Evolutionary conservation across 2,329 filamentous ascomycete genomes (phyloP), one percentile per base, ranked within the genome.

Genomic region (Talaromyces funiculosus): DNA sequence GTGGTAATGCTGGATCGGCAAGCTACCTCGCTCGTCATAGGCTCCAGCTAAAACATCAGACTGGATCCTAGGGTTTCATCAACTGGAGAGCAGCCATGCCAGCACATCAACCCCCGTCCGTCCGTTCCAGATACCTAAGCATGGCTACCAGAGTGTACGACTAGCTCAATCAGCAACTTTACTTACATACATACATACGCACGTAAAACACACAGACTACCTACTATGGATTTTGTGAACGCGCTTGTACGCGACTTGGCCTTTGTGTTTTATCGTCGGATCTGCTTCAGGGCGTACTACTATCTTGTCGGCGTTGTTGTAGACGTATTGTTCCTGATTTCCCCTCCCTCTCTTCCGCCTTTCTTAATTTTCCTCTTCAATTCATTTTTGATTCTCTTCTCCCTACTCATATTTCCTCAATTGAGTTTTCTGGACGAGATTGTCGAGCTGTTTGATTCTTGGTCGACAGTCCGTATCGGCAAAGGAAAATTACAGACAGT

Each of bases 81-180:
- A 92, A 54, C 87, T 93, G 90, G 90, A 84, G 84, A 86, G 82
- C 82, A 88, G 82, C 82, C 81, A 87, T 87, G 90, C 90, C 91
- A 95, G 83, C 90, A 89, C 91, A 95, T 92, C 90, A 75, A 66
- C 62, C 43, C n/a, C 54, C 54, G 49, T 40, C 51, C 51, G 51
- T 24, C 51, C 33, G 35, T 54, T 35, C 33, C 54, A 57, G 54
- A 58, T 57, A 57, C 43, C 3, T 47, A n/a, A n/a, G n/a, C n/a
- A n/a, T n/a, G n/a, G n/a, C n/a, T n/a, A 26, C 20, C 49, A 53
- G 20, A 61, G 57, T 35, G 35, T 43, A 49, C 37, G 56, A 51
- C 47, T 33, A 51, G 29, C 29, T 51, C n/a, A 33, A 20, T 35
- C 43, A 47, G 43, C 22, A 47, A 33, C 31, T 33, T 33, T 47